Conservation (phyloP, 2,329 filamentous ascomycete genomes). For the Alternaria infectoria region DNA sequence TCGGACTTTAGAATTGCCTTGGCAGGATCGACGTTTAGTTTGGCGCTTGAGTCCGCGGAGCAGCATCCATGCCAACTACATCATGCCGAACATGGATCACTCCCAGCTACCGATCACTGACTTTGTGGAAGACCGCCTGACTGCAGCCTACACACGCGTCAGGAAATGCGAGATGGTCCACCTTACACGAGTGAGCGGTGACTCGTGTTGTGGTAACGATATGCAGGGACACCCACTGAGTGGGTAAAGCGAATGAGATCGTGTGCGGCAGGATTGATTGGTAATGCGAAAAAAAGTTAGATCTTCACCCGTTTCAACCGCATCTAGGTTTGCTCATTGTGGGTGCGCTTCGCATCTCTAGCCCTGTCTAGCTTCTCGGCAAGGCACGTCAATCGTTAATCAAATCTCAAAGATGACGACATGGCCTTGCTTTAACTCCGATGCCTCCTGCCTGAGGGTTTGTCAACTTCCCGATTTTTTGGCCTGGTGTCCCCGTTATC, state of each 20-base stretch:
- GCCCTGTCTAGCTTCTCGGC: slow-evolving; percentile 7
- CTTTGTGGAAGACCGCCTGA: not conserved
- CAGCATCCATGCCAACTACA: not conserved
- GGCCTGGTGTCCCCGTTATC: not conserved
- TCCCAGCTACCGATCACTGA: not conserved
- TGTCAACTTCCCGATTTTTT: slow-evolving; percentile 12
- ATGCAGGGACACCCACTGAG: slow-evolving; percentile 5
- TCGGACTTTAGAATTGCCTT: slow-evolving; percentile 5
- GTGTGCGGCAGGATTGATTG: slow-evolving; percentile 1
- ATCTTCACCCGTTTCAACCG: not conserved
- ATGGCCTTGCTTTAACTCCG: slow-evolving; percentile 20
- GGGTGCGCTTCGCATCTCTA: slow-evolving; percentile 1
- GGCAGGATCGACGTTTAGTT: slow-evolving; percentile 5
- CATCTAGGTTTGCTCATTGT: not conserved
- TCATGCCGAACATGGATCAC: not conserved
- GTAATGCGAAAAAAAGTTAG: slow-evolving; percentile 6
- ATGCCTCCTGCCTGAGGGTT: slow-evolving; percentile 15
- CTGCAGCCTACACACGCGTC: not conserved
- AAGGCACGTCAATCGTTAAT: slow-evolving; percentile 7
- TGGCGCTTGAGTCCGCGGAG: not conserved
- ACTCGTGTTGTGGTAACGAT: slow-evolving; percentile 2
- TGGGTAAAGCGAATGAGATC: not conserved
- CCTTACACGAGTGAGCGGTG: not conserved
- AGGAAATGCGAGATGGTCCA: not conserved
- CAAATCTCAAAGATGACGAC: slow-evolving; percentile 21